Percentiles rank a stretch among this genome's conserved stretches.
phyloP scores from a whole-genome alignment of 2,329 filamentous ascomycete genomes.

The Calcarisporium arbuscula region DNA sequence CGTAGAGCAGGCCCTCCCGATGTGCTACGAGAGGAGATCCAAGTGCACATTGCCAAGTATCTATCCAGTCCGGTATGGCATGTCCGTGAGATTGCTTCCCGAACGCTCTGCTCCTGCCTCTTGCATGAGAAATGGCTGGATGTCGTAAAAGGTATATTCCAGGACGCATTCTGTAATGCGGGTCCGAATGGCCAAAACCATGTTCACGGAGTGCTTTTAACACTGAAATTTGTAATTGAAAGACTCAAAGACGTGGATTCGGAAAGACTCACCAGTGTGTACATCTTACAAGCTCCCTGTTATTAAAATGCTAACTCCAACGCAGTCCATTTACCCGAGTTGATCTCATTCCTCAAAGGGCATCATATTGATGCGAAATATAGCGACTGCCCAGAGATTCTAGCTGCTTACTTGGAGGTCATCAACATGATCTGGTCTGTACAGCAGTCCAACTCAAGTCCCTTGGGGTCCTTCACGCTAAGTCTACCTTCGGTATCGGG shows the following conservation, averaged over 20 bases:
- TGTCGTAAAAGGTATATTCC: slow-evolving; percentile 31
- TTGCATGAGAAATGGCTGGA: slow-evolving; percentile 43
- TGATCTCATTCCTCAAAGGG: slow-evolving; percentile 23
- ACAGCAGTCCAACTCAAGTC: slow-evolving; percentile 14
- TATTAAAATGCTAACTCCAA: neutral
- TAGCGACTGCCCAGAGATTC: slow-evolving; percentile 32
- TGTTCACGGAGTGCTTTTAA: slow-evolving; percentile 52
- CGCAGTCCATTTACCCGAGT: slow-evolving; percentile 22
- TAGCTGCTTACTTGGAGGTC: slow-evolving; percentile 40
- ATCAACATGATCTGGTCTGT: slow-evolving; percentile 34
- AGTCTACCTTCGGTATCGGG: slow-evolving; percentile 12
- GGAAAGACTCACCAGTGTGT: slow-evolving; percentile 36
- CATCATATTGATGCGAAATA: slow-evolving; percentile 17
- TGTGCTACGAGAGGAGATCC: slow-evolving; percentile 46
- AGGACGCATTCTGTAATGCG: slow-evolving; percentile 16
- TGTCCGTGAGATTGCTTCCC: slow-evolving; percentile 72
- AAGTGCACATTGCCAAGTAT: slow-evolving; percentile 53
- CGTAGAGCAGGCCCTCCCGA: slow-evolving; percentile 63
- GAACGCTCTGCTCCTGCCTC: slow-evolving; percentile 61
- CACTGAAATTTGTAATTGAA: slow-evolving; percentile 50
- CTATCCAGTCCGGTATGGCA: slow-evolving; percentile 70
- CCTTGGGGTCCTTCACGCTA: slow-evolving; percentile 15
- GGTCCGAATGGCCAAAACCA: slow-evolving; percentile 38
- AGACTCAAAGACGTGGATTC: slow-evolving; percentile 42
- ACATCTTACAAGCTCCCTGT: neutral